Conservation (phyloP, 495 filamentous ascomycete species). For the Endocarpon pusillum region DNA sequence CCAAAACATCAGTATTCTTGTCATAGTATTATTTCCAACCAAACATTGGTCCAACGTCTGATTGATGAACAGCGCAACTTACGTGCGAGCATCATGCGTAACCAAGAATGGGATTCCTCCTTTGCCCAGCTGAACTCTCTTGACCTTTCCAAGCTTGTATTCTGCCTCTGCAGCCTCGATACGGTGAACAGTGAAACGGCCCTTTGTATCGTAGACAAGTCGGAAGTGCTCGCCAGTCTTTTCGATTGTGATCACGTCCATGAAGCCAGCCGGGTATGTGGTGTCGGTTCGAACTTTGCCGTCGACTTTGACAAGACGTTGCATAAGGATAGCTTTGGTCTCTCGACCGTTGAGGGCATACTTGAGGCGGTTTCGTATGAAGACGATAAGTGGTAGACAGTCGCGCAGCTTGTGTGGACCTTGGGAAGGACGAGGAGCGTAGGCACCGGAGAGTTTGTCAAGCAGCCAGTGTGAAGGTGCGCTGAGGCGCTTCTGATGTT, state of each 20-base stretch:
- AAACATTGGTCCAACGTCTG: constrained; percentile 99
- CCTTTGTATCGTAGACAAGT: constrained; percentile 99
- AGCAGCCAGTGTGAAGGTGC: constrained; percentile 98
- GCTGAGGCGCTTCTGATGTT: constrained; percentile 98
- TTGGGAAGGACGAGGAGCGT: constrained; percentile 86
- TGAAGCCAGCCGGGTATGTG: constrained; percentile 96
- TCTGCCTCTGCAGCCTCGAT: constrained; percentile 93
- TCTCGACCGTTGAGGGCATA: constrained; percentile 98
- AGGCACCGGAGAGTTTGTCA: constrained; percentile 96
- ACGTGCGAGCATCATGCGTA: constrained; percentile 99
- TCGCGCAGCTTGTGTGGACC: constrained; percentile 99
- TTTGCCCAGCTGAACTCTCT: constrained; percentile 95
- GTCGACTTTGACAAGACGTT: constrained; percentile 98
- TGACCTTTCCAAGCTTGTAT: constrained; percentile 99
- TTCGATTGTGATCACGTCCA: constrained; percentile 98
- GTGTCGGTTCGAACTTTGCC: constrained; percentile 97
- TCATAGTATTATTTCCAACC: constrained; percentile 34
- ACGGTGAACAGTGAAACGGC: constrained; percentile 98
- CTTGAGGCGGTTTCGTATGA: constrained; percentile 97
- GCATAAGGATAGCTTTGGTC: constrained; percentile 95
- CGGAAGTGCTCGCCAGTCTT: constrained; percentile 99
- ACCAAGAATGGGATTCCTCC: constrained; percentile 99
- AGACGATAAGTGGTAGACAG: constrained; percentile 97
- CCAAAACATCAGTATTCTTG: constrained; percentile 19
- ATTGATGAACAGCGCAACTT: constrained; percentile 85